A percentile compares a stretch with the other conserved stretches of the same genome.
These are phyloP conservation scores for Hemisphaericaspora xylofermentans DNA, from an alignment of 1,139 yeast species.

Conservation along the genomic window DNA sequence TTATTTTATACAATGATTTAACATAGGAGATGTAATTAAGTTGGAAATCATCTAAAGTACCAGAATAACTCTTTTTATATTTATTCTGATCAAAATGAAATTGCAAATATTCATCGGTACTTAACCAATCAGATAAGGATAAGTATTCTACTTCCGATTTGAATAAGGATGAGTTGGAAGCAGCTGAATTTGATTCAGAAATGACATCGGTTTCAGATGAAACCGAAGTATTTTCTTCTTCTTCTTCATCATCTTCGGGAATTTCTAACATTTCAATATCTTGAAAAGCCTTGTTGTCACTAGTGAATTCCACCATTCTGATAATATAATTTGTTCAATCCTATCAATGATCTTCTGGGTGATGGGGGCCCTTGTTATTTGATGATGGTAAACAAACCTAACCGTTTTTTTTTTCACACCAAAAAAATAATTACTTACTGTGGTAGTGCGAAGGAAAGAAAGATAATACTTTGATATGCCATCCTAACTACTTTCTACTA, in stretches of 20 bases:
- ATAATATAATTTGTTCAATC: no score
- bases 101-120: conserved; percentile 22
- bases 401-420: no score
- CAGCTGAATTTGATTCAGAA: conserved; percentile 20
- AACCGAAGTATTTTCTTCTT: conserved; percentile 14
- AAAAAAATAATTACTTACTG: no score
- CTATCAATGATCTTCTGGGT: no score
- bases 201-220: conserved; percentile 35
- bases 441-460: no score
- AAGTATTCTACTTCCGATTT: conserved; percentile 17
- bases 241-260: conserved; percentile 35
- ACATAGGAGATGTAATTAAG: conserved; percentile 27
- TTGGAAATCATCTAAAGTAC: conserved; percentile 19
- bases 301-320: conserved; percentile 8
- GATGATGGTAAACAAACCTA: no score
- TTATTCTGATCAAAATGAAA: conserved; percentile 31
- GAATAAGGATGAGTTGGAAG: conserved; percentile 12
- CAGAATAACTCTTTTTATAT: conserved; percentile 26
- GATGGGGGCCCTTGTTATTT: no score
- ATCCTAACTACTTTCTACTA: no score
- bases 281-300: conserved; percentile 9
- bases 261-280: conserved; percentile 50
- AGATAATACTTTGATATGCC: no score
- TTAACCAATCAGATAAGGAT: conserved; percentile 40
- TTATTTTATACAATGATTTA: conserved; percentile 32